Evolutionary conservation across 345 rosid genomes (phyloP).

Genomic region (Turnera subulata): DNA sequence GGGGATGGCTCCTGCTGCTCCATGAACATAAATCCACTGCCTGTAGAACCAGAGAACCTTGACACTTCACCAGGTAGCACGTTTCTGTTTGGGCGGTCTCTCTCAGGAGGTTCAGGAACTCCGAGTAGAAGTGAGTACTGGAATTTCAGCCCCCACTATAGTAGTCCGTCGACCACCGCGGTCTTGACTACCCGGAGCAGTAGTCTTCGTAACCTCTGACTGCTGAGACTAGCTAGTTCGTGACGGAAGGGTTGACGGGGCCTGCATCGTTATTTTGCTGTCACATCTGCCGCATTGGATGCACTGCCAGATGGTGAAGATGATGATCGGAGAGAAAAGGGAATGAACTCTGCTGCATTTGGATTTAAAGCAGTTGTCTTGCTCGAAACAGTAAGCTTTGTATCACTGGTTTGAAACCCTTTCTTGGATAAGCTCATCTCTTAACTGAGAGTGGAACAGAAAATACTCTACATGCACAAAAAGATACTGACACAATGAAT

Average conservation of each 20-base stretch:
- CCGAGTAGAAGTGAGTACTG: conserved; percentile 64
- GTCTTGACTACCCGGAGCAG: too few relatives aligned
- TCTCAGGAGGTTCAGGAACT: too few relatives aligned
- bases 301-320: conserved; percentile 47
- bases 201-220: too few relatives aligned
- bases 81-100: too few relatives aligned
- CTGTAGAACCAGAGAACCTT: conserved; percentile 48
- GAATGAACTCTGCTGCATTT: conserved; percentile 93
- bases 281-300: conserved; percentile 33
- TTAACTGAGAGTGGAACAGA: conserved; percentile 32
- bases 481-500: conserved; percentile 1
- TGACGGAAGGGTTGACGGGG: conserved; percentile 83
- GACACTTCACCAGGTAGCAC: conserved; percentile 44
- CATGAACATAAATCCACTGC: conserved; percentile 43
- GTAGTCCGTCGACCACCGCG: too few relatives aligned
- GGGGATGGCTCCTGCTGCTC: conserved; percentile 53
- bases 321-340: conserved; percentile 62
- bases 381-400: conserved; percentile 45
- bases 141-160: too few relatives aligned
- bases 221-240: conserved; percentile 95
- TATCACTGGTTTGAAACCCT: conserved; percentile 50
- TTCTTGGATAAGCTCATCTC: conserved; percentile 87
- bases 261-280: too few relatives aligned
- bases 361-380: conserved; percentile 85
- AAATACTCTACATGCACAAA: conserved; percentile 27